Evolutionary conservation across 1,284 basidiomycete species (phyloP), one percentile per base, ranked within the genome.

Genomic region (Cryptococcus sp.): DNA sequence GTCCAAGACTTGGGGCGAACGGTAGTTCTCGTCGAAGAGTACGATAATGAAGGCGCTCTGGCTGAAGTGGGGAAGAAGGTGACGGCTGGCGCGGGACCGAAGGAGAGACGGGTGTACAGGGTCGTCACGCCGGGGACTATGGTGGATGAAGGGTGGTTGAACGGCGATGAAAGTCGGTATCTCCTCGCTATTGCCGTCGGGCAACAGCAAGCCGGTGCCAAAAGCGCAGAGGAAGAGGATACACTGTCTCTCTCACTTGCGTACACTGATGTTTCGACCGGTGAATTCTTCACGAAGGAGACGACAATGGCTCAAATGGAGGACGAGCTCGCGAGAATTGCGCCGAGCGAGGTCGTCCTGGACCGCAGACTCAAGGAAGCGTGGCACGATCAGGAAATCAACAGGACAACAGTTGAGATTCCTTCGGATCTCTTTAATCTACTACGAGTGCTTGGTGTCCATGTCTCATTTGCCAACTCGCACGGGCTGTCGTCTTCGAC

Each of bases 251-350:
- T 75, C 13, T 89, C 88, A 3, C 79, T 96, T 35, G 91, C 93
- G 2, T 96, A 93, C 87, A 91, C 91, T 27, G 94, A 97, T 72
- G 85, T 94, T n/a, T 93, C 93, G 5, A 96, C 93, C 0, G 93
- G 93, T 60, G 91, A 94, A 70, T 92, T 94, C 76, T 93, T 90
- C 76, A 88, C 89, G 1, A 90, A 89, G 67, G 75, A 77, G 4
- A 82, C 84, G 1, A 79, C 81, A 3, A 58, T 82, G 3, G 83
- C 85, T 11, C 80, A 78, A 47, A 78, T 97, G 20, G 85, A 85
- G 59, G 91, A 96, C 72, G 89, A 95, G 64, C 80, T 96, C n/a
- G 85, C 86, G 10, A 85, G 92, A 17, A 88, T 96, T 52, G 79
- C 81, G 16, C 93, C 93, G 5, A 85, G 85, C 47, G 93, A 96